These are phyloP conservation scores for Didymella segeticola DNA, from an alignment of 2,329 filamentous ascomycete genomes.

Conservation along the genomic window DNA sequence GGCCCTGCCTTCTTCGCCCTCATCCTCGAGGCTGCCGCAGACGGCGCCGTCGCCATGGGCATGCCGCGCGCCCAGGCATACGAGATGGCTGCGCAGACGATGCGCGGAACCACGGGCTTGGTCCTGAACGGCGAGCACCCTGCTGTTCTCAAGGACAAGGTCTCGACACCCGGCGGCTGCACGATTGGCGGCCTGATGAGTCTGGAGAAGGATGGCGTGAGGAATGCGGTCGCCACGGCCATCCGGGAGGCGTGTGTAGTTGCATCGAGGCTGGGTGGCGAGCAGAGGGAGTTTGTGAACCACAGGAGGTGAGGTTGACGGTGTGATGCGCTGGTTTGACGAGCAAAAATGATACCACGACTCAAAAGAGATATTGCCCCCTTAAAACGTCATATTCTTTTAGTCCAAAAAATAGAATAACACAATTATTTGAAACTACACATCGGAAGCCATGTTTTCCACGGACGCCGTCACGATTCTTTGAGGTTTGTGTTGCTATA, in stretches of 20 bases:
- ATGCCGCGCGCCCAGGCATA: conserved; percentile 74
- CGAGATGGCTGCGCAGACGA: conserved; percentile 79
- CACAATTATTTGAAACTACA: too few species aligned
- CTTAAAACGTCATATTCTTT: too few species aligned
- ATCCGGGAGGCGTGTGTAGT: conserved; percentile 75
- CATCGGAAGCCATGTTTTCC: too few species aligned
- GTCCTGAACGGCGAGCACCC: conserved; percentile 77
- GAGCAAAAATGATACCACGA: not conserved
- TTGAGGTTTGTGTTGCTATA: too few species aligned
- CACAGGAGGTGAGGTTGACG: conserved; percentile 42
- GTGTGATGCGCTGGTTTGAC: not conserved
- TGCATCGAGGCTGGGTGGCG: conserved; percentile 69
- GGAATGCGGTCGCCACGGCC: conserved; percentile 71
- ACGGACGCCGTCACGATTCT: too few species aligned
- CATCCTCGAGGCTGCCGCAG: conserved; percentile 76
- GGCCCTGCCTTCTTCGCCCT: conserved; percentile 79
- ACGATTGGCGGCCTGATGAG: conserved; percentile 77
- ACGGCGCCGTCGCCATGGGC: conserved; percentile 81
- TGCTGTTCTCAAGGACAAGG: conserved; percentile 75
- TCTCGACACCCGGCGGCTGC: conserved; percentile 79
- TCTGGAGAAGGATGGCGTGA: conserved; percentile 74
- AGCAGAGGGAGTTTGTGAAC: conserved; percentile 55
- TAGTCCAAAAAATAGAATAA: too few species aligned
- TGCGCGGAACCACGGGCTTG: conserved; percentile 74
- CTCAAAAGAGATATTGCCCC: too few species aligned